Evolutionary conservation across 1,139 yeast species (phyloP).

Genomic region (Scheffersomyces segobiensis): DNA sequence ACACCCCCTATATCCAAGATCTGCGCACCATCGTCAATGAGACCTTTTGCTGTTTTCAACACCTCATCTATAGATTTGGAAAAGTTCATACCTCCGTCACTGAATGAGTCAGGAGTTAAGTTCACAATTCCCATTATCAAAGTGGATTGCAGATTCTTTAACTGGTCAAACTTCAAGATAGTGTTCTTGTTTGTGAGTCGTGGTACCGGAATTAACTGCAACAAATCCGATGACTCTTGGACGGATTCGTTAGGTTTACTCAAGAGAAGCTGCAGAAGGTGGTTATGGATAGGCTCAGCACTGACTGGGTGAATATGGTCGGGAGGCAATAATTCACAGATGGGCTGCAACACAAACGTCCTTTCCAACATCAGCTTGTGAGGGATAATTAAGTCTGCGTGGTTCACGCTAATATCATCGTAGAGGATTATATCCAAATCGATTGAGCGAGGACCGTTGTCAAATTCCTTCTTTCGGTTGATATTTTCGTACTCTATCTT

Average conservation of each 20-base stretch:
- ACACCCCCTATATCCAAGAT: constrained; percentile 93
- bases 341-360: constrained; percentile 85
- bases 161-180: constrained; percentile 40
- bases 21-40: constrained; percentile 58
- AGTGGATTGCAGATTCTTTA: constrained; percentile 39
- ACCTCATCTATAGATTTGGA: constrained; percentile 26
- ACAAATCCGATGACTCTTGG: constrained; percentile 49
- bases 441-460: constrained; percentile 89
- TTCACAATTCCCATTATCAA: constrained; percentile 84
- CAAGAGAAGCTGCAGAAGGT: constrained; percentile 57
- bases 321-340: constrained; percentile 75
- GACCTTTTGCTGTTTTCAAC: constrained; percentile 39
- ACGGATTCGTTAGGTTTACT: constrained; percentile 31
- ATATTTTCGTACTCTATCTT: constrained; percentile 73
- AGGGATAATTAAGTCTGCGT: constrained; percentile 68
- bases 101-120: constrained; percentile 92
- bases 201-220: constrained; percentile 48
- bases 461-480: constrained; percentile 72
- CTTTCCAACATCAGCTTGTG: constrained; percentile 88
- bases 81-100: constrained; percentile 73
- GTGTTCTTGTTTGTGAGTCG: constrained; percentile 18
- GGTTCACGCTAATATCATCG: constrained; percentile 57
- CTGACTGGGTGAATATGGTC: constrained; percentile 74
- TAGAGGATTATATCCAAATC: constrained; percentile 85
- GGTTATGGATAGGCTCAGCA: constrained; percentile 74